Evolutionary conservation across 768 basidiomycete species (phyloP).

Genomic region (Heimioporus sp.): DNA sequence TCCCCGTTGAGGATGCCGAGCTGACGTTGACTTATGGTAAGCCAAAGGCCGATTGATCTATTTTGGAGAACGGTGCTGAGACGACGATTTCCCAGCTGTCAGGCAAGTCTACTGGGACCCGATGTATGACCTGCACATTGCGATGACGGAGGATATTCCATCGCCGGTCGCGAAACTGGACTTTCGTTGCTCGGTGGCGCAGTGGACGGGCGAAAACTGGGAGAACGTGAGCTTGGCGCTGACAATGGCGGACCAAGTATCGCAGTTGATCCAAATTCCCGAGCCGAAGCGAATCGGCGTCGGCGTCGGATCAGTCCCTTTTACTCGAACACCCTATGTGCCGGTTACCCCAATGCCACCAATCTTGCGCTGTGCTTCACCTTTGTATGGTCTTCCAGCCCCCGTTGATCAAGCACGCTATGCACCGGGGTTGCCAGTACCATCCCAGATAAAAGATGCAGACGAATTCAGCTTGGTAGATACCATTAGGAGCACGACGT

Average conservation of each 20-base stretch:
- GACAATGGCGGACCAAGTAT: slow-evolving; percentile 20
- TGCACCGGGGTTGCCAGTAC: no score
- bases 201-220: slow-evolving; percentile 33
- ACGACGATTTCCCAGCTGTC: slow-evolving; percentile 7
- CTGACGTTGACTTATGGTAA: slow-evolving; percentile 21
- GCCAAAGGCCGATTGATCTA: background rate
- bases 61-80: background rate
- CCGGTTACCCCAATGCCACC: no score
- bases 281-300: slow-evolving; percentile 19
- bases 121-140: slow-evolving; percentile 16
- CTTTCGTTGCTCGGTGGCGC: slow-evolving; percentile 29
- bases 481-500: no score
- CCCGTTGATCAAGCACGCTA: no score
- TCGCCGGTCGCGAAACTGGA: slow-evolving; percentile 17
- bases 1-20: slow-evolving; percentile 6
- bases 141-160: slow-evolving; percentile 9
- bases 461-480: no score
- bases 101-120: slow-evolving; percentile 17
- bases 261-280: slow-evolving; percentile 18
- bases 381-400: no score
- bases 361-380: no score
- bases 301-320: background rate
- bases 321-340: no score
- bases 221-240: slow-evolving; percentile 22
- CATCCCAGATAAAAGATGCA: no score